These are phyloP conservation scores for Musa balbisiana DNA, from an alignment of 202 grass and related monocot genomes.

Conservation along the genomic window DNA sequence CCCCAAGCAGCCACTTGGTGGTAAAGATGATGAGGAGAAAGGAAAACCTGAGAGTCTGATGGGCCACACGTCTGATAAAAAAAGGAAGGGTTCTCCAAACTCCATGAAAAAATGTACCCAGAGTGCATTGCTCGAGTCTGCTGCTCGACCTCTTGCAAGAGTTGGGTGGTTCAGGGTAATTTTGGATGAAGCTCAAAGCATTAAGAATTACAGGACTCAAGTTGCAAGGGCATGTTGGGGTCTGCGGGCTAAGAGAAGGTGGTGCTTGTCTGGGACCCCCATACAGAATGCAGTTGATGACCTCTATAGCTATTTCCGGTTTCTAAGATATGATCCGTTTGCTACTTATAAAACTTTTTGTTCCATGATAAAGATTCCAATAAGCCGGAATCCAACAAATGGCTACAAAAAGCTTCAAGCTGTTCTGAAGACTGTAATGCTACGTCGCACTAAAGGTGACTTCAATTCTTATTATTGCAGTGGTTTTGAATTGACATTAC, in stretches of 20 bases:
- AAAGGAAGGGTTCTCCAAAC: constrained; percentile 37
- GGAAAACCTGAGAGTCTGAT: constrained; percentile 45
- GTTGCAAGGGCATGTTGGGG: constrained; percentile 96
- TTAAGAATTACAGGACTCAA: constrained; percentile 94
- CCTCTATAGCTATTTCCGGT: constrained; percentile 95
- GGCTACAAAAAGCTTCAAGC: constrained; percentile 94
- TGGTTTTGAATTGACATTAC: background rate
- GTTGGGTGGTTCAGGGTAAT: constrained; percentile 95
- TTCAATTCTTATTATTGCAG: background rate
- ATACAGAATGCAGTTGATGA: constrained; percentile 99
- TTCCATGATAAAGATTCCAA: constrained; percentile 76
- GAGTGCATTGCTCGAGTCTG: constrained; percentile 45
- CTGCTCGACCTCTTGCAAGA: constrained; percentile 72
- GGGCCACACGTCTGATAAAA: constrained; percentile 45
- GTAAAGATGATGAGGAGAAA: constrained; percentile 91
- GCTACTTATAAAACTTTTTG: constrained; percentile 67
- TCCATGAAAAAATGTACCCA: constrained; percentile 39
- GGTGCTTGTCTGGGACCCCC: constrained; percentile 98
- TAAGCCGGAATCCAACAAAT: constrained; percentile 58
- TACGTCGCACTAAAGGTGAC: constrained; percentile 95
- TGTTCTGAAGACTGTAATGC: constrained; percentile 94
- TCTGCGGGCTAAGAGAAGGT: constrained; percentile 95
- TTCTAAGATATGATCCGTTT: constrained; percentile 88
- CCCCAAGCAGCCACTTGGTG: constrained; percentile 82
- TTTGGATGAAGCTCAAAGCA: constrained; percentile 98